A percentile compares a stretch with the other conserved stretches of the same genome.
Conservation (phyloP, 257 asterid species). For the Hygrophila difformis region DNA sequence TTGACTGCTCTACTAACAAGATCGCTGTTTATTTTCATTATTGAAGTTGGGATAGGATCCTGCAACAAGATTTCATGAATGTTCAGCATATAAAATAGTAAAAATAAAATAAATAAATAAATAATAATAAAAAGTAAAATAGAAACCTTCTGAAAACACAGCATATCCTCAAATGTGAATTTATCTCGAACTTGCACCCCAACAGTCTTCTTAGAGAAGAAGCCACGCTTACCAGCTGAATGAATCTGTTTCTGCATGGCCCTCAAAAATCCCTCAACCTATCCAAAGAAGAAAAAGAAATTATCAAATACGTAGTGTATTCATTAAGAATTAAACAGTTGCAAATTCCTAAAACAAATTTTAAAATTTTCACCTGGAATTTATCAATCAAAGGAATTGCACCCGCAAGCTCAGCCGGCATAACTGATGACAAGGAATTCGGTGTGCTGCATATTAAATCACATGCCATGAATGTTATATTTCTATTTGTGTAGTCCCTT, state of each 20-base stretch:
- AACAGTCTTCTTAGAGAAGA: constrained; percentile 73
- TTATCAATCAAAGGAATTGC: constrained; percentile 84
- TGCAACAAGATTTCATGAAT: constrained; percentile 30
- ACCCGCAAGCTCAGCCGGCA: constrained; percentile 91
- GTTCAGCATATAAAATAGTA: constrained; percentile 22
- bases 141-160: constrained; percentile 83
- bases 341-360: neutral
- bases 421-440: constrained; percentile 55
- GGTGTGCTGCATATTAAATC: constrained; percentile 60
- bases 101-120: no score
- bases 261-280: constrained; percentile 94
- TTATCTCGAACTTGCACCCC: constrained; percentile 75
- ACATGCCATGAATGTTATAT: constrained; percentile 12
- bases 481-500: neutral
- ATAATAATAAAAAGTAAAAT: neutral
- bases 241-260: constrained; percentile 94
- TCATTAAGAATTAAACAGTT: constrained; percentile 4
- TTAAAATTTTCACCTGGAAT: constrained; percentile 62
- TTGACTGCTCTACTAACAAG: constrained; percentile 77
- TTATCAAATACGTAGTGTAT: no score
- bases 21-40: constrained; percentile 72
- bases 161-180: constrained; percentile 93
- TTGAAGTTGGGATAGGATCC: constrained; percentile 91
- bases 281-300: constrained; percentile 11
- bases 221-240: constrained; percentile 80